phyloP scores from a whole-genome alignment of 805 yeast species.

The Candida chauliodis region DNA sequence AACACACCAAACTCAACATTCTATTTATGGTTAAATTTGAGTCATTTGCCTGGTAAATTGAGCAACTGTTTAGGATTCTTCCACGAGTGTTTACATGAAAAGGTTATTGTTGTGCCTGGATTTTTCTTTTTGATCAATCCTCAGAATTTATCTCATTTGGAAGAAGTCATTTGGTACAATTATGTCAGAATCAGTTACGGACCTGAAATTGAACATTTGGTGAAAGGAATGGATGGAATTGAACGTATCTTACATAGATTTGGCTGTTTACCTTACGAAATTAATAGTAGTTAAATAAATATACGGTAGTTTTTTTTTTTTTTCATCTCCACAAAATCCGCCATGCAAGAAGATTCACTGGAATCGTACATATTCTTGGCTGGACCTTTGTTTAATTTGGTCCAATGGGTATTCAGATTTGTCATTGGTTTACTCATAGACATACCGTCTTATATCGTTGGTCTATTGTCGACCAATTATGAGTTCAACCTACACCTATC shows the following conservation, averaged over 20 bases:
- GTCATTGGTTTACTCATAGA: background rate
- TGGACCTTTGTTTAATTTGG: background rate
- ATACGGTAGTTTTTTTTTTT: background rate
- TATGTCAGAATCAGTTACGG: conserved; percentile 59
- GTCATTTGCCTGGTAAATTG: conserved; percentile 53
- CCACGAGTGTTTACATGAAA: conserved; percentile 60
- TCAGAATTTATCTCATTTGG: conserved; percentile 41
- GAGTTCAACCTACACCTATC: conserved; percentile 51
- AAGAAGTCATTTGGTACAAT: conserved; percentile 58
- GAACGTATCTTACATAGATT: conserved; percentile 45
- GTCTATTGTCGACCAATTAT: conserved; percentile 36
- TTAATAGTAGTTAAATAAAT: too few relatives aligned
- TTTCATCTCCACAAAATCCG: conserved; percentile 1
- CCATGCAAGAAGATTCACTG: background rate
- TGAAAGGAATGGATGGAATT: conserved; percentile 58
- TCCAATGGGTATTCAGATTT: conserved; percentile 1
- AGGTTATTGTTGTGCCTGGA: conserved; percentile 60
- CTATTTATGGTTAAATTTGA: conserved; percentile 56
- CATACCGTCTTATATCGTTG: conserved; percentile 14
- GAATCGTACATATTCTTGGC: background rate
- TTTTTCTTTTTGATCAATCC: conserved; percentile 61
- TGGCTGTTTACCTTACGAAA: conserved; percentile 37
- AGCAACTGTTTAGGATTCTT: conserved; percentile 58
- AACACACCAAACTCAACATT: conserved; percentile 56
- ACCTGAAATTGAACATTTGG: conserved; percentile 50